phyloP scores from a whole-genome alignment of 306 rosid genomes.

The Quercus cerris region DNA sequence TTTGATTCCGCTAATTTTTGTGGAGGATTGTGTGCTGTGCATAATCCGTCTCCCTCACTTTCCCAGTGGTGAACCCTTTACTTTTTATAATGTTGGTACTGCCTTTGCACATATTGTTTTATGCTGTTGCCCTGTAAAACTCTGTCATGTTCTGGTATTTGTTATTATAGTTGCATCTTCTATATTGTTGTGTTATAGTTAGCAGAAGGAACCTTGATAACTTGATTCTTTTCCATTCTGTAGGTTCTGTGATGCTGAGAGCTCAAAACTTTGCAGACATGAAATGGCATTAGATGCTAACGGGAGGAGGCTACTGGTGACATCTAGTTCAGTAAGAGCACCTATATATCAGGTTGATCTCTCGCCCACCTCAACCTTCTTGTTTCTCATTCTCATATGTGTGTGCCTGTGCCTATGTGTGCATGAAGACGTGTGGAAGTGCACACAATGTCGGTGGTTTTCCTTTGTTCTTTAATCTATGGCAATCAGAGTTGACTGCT shows the following conservation, averaged over 20 bases:
- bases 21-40: neutral
- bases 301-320: slow-evolving; percentile 74
- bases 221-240: neutral
- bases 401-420: neutral
- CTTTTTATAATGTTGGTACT: neutral
- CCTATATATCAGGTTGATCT: slow-evolving; percentile 85
- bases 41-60: neutral
- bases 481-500: neutral
- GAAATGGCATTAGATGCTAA: slow-evolving; percentile 93
- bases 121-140: neutral
- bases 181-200: neutral
- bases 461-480: neutral
- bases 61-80: too few species aligned
- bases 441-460: slow-evolving; percentile 2
- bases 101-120: neutral
- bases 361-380: neutral
- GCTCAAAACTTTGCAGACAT: slow-evolving; percentile 60
- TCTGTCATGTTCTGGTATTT: neutral
- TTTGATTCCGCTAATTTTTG: neutral
- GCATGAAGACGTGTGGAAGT: neutral
- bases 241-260: slow-evolving; percentile 64
- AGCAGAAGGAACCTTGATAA: neutral
- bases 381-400: neutral
- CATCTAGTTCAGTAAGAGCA: slow-evolving; percentile 76
- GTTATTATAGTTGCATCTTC: neutral